Base-by-base conservation (phyloP, 768 basidiomycete species). In the Cyclocybe aegerita region DNA sequence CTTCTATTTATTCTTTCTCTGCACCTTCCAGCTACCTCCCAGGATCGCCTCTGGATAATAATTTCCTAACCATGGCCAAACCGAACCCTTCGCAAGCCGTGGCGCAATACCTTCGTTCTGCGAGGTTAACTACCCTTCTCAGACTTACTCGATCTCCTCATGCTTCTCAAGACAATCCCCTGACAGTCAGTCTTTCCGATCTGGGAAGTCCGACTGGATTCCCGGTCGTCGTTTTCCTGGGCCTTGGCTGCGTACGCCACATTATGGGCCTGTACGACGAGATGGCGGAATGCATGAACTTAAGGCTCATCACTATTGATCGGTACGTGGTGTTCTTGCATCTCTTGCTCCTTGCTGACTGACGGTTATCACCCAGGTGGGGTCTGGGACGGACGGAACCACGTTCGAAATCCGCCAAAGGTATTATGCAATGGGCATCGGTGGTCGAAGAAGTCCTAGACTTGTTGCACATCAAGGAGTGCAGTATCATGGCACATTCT, bases 211-310 rank as follows among this genome's bases (percentile, higher is more conserved):
- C 87, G 3, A 81, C 79, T n/a, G 96, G 96, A 1, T 81, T 83
- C 60, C 96, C 96, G 0, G 81, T 98, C 7, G 72, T 99, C 16
- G 81, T 98, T 16, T 99, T 96, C 66, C 81, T 99, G 53, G 96
- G 96, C 2, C 65, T 98, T 41, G 96, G 95, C 11, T 93, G 92
- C 62, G 96, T 98, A 3, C 81, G 96, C 36, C 94, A 98, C 67
- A 80, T 98, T 50, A 89, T 97, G 79, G 94, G 91, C 10, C 70
- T 98, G 42, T 98, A 94, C 64, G 96, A 98, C 65, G 96, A 99
- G 64, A 88, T 98, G 83, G 96, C 96, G 4, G 83, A 86, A 52
- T 88, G 86, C 50, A 70, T 96, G 50, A 87, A 87, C 4, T 76
- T 99, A 33, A 76, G 96, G 48, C 74, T 99, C 47, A 94, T 99